Conservation (phyloP, 164 flowering plant genomes). For the Vitis rotundifolia region DNA sequence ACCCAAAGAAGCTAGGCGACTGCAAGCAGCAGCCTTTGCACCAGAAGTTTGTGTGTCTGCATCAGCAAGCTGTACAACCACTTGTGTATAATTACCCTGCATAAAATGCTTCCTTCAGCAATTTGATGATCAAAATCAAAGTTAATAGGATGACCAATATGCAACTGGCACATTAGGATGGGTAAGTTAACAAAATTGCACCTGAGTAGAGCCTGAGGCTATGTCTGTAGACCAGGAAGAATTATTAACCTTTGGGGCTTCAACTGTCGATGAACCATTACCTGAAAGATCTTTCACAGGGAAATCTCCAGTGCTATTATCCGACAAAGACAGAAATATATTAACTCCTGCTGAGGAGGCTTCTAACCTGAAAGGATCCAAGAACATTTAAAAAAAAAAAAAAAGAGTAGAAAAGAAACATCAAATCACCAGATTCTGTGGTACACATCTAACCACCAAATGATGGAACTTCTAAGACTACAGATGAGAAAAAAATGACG, state of each 20-base stretch:
- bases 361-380: constrained; percentile 57
- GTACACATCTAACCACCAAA: background rate
- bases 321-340: constrained; percentile 36
- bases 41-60: constrained; percentile 67
- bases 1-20: constrained; percentile 71
- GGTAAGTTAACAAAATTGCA: constrained; percentile 9
- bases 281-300: constrained; percentile 26
- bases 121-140: constrained; percentile 1
- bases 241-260: constrained; percentile 15
- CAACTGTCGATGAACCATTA: constrained; percentile 26
- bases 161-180: too few species aligned
- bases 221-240: constrained; percentile 32
- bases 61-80: constrained; percentile 59
- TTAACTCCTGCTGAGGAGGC: constrained; percentile 72
- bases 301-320: constrained; percentile 12
- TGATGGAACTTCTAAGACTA: background rate
- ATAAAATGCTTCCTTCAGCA: constrained; percentile 12
- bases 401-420: background rate
- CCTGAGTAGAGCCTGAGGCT: constrained; percentile 40
- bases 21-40: constrained; percentile 92
- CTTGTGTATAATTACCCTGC: constrained; percentile 43
- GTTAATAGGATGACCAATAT: background rate
- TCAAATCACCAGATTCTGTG: constrained; percentile 1
- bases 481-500: background rate
- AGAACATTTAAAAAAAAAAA: background rate